A percentile compares a stretch with the other conserved stretches of the same genome.
Conservation (phyloP, 2,329 filamentous ascomycete species). For the Diaporthe caulivora region DNA sequence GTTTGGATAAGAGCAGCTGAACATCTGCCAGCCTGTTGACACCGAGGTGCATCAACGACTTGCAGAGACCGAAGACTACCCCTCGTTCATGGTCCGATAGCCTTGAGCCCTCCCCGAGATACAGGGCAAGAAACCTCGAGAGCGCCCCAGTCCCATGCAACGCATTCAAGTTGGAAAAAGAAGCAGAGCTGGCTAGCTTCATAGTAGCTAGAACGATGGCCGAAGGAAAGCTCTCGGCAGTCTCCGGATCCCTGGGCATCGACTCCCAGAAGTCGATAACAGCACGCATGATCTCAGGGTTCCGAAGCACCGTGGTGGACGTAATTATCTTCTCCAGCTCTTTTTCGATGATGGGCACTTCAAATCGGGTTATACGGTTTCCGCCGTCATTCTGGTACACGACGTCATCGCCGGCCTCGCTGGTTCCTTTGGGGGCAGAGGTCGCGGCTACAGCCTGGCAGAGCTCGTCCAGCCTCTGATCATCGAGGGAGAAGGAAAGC, state of each 20-base stretch:
- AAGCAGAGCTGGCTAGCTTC: conserved; percentile 67
- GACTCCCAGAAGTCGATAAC: conserved; percentile 75
- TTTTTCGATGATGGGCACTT: conserved; percentile 48
- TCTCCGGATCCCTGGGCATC: conserved; percentile 62
- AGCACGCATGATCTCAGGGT: conserved; percentile 72
- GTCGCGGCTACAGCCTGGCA: conserved; percentile 65
- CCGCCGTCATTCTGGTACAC: conserved; percentile 19
- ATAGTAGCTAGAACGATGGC: conserved; percentile 76
- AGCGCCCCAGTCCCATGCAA: conserved; percentile 80
- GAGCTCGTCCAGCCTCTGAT: conserved; percentile 78
- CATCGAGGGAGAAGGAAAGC: conserved; percentile 83
- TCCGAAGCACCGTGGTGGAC: conserved; percentile 65
- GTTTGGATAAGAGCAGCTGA: conserved; percentile 74
- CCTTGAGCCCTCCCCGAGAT: conserved; percentile 65
- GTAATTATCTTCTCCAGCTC: conserved; percentile 63
- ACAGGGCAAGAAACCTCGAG: conserved; percentile 73
- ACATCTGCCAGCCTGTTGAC: conserved; percentile 86
- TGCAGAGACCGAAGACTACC: conserved; percentile 75
- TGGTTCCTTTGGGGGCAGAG: conserved; percentile 22
- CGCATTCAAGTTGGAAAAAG: conserved; percentile 76
- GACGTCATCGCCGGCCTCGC: conserved; percentile 31
- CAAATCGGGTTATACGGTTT: conserved; percentile 19
- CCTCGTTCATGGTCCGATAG: conserved; percentile 68
- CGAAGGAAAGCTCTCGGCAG: conserved; percentile 64
- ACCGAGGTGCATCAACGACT: conserved; percentile 78